A percentile compares a stretch with the other conserved stretches of the same genome.
phyloP scores from a whole-genome alignment of 2,329 filamentous ascomycete species.

The Acrodontium crateriforme region DNA sequence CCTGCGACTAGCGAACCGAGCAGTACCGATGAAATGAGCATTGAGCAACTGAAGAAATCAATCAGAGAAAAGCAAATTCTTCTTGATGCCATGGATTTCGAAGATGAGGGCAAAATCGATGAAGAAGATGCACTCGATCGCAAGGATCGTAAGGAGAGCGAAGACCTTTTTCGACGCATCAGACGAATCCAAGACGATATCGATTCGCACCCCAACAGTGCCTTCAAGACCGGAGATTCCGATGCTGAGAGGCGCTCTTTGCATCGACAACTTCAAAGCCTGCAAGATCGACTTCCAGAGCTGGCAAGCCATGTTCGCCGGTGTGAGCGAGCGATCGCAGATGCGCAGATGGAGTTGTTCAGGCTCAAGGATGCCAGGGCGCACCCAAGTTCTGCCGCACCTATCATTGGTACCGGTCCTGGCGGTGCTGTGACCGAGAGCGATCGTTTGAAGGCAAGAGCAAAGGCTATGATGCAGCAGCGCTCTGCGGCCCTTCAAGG shows the following conservation, averaged over 20 bases:
- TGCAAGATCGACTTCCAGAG: slow-evolving; percentile 82
- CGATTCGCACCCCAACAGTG: slow-evolving; percentile 71
- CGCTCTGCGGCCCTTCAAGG: slow-evolving; percentile 85
- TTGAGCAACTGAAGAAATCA: slow-evolving; percentile 84
- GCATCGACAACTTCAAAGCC: slow-evolving; percentile 74
- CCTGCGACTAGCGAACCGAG: slow-evolving; percentile 55
- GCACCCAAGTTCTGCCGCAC: slow-evolving; percentile 64
- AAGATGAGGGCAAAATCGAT: slow-evolving; percentile 77
- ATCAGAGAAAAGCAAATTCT: slow-evolving; percentile 89
- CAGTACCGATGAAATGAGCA: slow-evolving; percentile 65
- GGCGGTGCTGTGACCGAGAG: slow-evolving; percentile 84
- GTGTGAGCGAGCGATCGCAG: slow-evolving; percentile 83
- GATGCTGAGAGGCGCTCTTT: slow-evolving; percentile 76
- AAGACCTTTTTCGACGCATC: slow-evolving; percentile 87
- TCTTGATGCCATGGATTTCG: slow-evolving; percentile 90
- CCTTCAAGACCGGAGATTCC: slow-evolving; percentile 57
- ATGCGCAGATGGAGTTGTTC: slow-evolving; percentile 84
- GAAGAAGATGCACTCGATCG: slow-evolving; percentile 87
- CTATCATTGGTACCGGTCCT: slow-evolving; percentile 83
- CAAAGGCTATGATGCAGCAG: slow-evolving; percentile 98
- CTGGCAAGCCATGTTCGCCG: slow-evolving; percentile 83
- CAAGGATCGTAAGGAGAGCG: slow-evolving; percentile 78
- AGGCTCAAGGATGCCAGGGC: slow-evolving; percentile 85
- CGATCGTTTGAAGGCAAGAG: slow-evolving; percentile 84
- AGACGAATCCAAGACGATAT: slow-evolving; percentile 89